phyloP scores from a whole-genome alignment of 768 basidiomycete species.

The Strobilomyces echinocephalus region DNA sequence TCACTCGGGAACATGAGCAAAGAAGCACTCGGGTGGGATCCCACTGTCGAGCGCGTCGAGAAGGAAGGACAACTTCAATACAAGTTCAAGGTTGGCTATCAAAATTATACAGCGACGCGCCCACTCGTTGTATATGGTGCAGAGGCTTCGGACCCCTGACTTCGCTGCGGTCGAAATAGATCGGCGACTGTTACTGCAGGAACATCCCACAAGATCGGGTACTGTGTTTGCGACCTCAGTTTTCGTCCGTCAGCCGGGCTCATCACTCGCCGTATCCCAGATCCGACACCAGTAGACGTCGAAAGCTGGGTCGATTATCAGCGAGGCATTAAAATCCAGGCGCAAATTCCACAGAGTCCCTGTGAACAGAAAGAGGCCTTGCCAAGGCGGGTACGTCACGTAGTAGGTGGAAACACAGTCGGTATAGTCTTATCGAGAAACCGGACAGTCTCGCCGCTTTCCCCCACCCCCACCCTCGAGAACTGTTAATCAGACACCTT shows the following conservation, averaged over 20 bases:
- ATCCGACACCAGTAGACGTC: conserved; percentile 75
- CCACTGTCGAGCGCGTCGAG: no score
- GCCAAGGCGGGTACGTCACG: conserved; percentile 59
- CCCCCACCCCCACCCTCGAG: no score
- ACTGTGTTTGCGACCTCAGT: conserved; percentile 26
- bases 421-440: conserved; percentile 51
- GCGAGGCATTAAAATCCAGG: conserved; percentile 51
- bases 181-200: conserved; percentile 33
- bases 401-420: conserved; percentile 56
- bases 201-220: conserved; percentile 72
- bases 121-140: no score
- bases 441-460: conserved; percentile 8
- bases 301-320: conserved; percentile 68
- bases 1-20: no score
- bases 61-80: no score
- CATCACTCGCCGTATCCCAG: conserved; percentile 52
- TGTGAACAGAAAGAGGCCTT: conserved; percentile 63
- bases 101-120: no score
- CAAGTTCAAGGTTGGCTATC: no score
- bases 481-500: no score
- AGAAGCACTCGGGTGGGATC: no score
- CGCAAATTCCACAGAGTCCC: conserved; percentile 44
- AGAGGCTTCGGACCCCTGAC: no score
- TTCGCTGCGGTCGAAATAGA: no score
- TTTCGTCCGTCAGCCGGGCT: not conserved